Conservation (phyloP, 2,329 filamentous ascomycete species). For the Pestalotiopsis fici region DNA sequence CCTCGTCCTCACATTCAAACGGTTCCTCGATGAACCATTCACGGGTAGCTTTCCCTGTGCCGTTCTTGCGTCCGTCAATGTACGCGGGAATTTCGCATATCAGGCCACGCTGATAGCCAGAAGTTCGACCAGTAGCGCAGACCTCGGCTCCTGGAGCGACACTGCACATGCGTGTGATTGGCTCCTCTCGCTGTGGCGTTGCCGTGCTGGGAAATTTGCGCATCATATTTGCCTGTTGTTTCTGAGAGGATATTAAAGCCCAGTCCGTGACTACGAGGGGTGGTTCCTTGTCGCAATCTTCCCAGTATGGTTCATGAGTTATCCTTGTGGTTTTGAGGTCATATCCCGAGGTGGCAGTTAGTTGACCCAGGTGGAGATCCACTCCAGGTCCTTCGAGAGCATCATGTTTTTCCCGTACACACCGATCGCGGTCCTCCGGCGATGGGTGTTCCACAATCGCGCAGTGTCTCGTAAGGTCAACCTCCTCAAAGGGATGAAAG, state of each 20-base stretch:
- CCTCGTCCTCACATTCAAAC: conserved; percentile 35
- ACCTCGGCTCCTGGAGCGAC: conserved; percentile 37
- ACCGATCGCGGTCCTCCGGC: conserved; percentile 36
- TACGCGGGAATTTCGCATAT: conserved; percentile 45
- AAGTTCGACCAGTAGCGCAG: conserved; percentile 42
- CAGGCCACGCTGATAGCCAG: conserved; percentile 41
- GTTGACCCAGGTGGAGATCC: conserved; percentile 33
- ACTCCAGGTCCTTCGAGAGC: conserved; percentile 25
- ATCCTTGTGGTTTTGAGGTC: conserved; percentile 43
- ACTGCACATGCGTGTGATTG: conserved; percentile 30
- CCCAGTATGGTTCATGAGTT: conserved; percentile 46
- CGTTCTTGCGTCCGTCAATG: conserved; percentile 36
- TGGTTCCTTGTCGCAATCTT: conserved; percentile 38
- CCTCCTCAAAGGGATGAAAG: conserved; percentile 44
- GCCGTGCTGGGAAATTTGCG: conserved; percentile 38
- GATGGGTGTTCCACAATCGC: conserved; percentile 42
- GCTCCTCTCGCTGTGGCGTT: conserved; percentile 31
- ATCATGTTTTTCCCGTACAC: conserved; percentile 37
- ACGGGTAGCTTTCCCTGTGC: conserved; percentile 41
- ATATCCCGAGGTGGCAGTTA: conserved; percentile 41
- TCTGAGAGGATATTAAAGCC: conserved; percentile 38
- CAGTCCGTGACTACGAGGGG: conserved; percentile 46
- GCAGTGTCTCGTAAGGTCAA: conserved; percentile 24
- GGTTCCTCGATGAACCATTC: conserved; percentile 49
- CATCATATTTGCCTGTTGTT: conserved; percentile 39